phyloP scores from a whole-genome alignment of 345 rosid species.

The Odontarrhena argentea region DNA sequence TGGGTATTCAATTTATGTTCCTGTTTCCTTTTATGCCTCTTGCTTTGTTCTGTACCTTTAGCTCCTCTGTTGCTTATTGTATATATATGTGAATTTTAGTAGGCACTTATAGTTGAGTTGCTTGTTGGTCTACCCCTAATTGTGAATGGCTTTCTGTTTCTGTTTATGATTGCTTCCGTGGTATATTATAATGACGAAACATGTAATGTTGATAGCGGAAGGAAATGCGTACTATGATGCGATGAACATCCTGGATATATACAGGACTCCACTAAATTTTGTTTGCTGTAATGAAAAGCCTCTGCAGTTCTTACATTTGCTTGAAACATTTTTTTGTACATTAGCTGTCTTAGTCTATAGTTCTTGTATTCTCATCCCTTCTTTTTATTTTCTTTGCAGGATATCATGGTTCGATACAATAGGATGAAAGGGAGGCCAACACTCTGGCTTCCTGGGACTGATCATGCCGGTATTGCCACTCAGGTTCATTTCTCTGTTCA shows the following conservation, averaged over 20 bases:
- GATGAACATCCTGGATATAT: background rate
- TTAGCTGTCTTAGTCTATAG: slow-evolving; percentile 11
- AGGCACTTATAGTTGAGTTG: slow-evolving; percentile 1
- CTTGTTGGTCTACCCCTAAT: background rate
- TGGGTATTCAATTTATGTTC: slow-evolving; percentile 34
- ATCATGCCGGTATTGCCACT: slow-evolving; percentile 99
- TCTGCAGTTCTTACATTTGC: slow-evolving; percentile 10
- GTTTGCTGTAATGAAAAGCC: background rate
- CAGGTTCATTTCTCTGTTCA: slow-evolving; percentile 58
- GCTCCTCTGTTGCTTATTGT: background rate
- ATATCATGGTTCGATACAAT: slow-evolving; percentile 82
- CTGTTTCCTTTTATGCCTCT: slow-evolving; percentile 11
- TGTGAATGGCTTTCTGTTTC: background rate
- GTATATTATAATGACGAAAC: background rate
- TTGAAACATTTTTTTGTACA: slow-evolving; percentile 13
- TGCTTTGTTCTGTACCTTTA: slow-evolving; percentile 28
- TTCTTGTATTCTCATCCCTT: slow-evolving; percentile 21
- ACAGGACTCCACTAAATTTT: background rate
- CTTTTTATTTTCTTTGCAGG: slow-evolving; percentile 36
- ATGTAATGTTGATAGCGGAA: background rate
- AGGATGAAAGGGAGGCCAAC: slow-evolving; percentile 97
- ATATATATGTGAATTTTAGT: background rate
- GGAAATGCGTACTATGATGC: background rate
- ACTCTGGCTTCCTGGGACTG: slow-evolving; percentile 97
- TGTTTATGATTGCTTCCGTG: background rate